A percentile compares a stretch with the other conserved stretches of the same genome.
These are phyloP conservation scores for Hydrangea macrophylla DNA, from an alignment of 148 eudicot genomes.

Conservation along the genomic window DNA sequence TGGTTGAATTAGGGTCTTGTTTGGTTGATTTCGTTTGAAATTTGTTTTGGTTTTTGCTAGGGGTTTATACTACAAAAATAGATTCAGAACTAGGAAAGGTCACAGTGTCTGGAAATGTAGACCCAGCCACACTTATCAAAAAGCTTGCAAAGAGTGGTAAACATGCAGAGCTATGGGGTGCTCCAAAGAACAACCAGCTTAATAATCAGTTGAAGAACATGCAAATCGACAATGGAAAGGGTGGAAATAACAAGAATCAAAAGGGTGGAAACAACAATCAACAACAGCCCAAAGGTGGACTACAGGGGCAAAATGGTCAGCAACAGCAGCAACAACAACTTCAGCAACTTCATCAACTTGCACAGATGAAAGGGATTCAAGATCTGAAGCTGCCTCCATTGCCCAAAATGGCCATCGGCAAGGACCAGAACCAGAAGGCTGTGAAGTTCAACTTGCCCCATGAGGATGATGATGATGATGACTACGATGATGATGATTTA, in stretches of 20 bases:
- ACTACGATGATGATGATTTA: constrained; percentile 16
- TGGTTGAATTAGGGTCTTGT: background rate
- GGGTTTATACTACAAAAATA: constrained; percentile 44
- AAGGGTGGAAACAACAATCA: constrained; percentile 26
- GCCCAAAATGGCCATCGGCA: constrained; percentile 18
- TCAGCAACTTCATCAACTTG: constrained; percentile 21
- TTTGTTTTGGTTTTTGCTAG: constrained; percentile 16
- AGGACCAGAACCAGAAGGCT: constrained; percentile 25
- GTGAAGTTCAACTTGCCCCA: constrained; percentile 31
- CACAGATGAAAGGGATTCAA: constrained; percentile 35
- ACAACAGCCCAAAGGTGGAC: constrained; percentile 32
- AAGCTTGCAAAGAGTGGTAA: constrained; percentile 51
- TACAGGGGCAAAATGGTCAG: constrained; percentile 14
- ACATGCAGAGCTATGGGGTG: constrained; percentile 53
- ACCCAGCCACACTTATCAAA: constrained; percentile 42
- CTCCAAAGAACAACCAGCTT: constrained; percentile 27
- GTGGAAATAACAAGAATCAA: constrained; percentile 23
- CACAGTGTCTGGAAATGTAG: constrained; percentile 47
- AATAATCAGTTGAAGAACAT: constrained; percentile 40
- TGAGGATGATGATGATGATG: constrained; percentile 27
- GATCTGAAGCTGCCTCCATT: constrained; percentile 37
- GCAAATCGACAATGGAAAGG: constrained; percentile 41
- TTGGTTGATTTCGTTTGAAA: background rate
- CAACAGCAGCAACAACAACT: constrained; percentile 1
- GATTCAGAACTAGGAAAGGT: constrained; percentile 56